Base-by-base conservation (phyloP, 2,329 filamentous ascomycete genomes). In the Ambrosiella xylebori region DNA sequence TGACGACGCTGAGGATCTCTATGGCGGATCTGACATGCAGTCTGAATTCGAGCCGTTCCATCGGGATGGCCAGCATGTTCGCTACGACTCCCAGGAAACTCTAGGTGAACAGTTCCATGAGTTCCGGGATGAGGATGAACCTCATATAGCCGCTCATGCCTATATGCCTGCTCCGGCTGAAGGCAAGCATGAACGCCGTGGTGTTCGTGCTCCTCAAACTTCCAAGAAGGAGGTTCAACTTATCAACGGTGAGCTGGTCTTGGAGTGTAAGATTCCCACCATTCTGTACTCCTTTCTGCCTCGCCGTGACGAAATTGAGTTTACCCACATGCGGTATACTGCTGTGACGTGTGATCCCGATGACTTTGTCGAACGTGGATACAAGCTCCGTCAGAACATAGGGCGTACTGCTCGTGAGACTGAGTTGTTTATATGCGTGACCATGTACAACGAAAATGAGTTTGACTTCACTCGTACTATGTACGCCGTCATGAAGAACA, bases 391-490 rank as follows among this genome's bases (percentile, higher is more conserved):
- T 57, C 93, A 97, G 70, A 88, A 87, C 66, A 88, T 96, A 61
- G 89, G 89, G 51, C 79, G 75, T 59, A 95, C 87, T 0, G 75
- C 83, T 36, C 82, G 93, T 62, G 90, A 97, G 70, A 97, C 91
- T 0, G 93, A 98, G 70, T 74, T 98, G 7, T 93, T 97, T 39
- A 59, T 59, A 35, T 55, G 54, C 12, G 82, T 97, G 57, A 97
- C 91, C 59, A 96, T 96, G 91, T 98, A 98, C 74, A 98, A 98
- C 67, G 93, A 98, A 67, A 91, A 98, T 69, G 93, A 98, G 65
- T 84, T 97, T 63, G 76, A 96, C 61, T 96, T 98, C 68, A 89
- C 93, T 27, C 83, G 93, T 47, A 97, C 93, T 3, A 88, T 98
- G 88, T 87, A 84, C 54, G 93, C 93, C 69, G 89, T 98, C 4